Base-by-base conservation (phyloP, 169 alveolate species). In the Fabrea salina region DNA sequence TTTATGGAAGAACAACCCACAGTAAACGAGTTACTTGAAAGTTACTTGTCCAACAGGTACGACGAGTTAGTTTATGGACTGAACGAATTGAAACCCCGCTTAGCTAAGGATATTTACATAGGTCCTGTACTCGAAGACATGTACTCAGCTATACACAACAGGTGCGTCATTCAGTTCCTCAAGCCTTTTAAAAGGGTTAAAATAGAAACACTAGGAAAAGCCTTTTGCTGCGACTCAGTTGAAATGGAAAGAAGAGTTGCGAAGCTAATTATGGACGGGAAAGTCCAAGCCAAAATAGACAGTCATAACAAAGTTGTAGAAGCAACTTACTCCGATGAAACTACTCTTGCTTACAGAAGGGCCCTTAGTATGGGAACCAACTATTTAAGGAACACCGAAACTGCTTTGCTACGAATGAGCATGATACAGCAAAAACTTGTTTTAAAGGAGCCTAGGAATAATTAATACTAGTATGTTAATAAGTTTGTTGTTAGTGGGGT, bases 261-360 rank as follows among this genome's bases (percentile, higher is more conserved):
- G 8, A 67, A 30, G 37, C 59, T 67, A 7, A 67, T 67, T 7
- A 44, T 35, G 11, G 78, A 67, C 2, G 59, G 59, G 32, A 43
- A 13, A 16, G 37, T 67, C 19, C 50, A 67, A 13, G 78, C 78
- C 2, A 37, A 41, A 43, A 37, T 67, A 7, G 78, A 67, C 4
- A 32, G 50, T 40, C 78, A 67, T 43, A 19, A 67, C 7, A 67
- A 67, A 67, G 32, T 43, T 8, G 37, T 67, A n/a, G n/a, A 19
- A n/a, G 16, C 43, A 1, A 37, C 50, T 7, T 16, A 40, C 13
- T 32, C n/a, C 1, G 64, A 67, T 30, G 61, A 43, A 67, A 67
- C 22, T 41, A 4, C 11, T 6, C 19, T 8, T n/a, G n/a, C 30
- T 1, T 19, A 43, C 27, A 67, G 61, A 43, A 43, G n/a, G 22